Evolutionary conservation across 2,329 filamentous ascomycete genomes (phyloP).

Genomic region (Graphilbum sp.): DNA sequence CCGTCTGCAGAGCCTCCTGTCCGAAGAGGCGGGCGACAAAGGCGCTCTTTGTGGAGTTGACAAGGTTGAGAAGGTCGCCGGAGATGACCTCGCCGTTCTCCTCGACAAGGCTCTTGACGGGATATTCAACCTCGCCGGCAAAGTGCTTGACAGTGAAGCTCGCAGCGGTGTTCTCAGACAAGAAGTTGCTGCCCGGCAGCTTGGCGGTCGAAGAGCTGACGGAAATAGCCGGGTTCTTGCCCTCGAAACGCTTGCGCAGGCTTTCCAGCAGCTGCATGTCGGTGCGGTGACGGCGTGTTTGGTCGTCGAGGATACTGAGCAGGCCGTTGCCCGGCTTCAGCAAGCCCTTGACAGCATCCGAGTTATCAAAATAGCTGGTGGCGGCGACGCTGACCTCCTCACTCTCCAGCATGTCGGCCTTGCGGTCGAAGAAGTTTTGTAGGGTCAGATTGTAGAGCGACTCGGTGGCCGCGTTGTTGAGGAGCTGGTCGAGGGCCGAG

Average conservation of each 20-base stretch:
- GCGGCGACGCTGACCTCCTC: conserved; percentile 83
- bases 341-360: conserved; percentile 79
- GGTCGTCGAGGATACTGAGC: conserved; percentile 87
- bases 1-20: conserved; percentile 84
- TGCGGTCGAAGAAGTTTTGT: conserved; percentile 90
- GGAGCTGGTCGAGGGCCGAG: conserved; percentile 76
- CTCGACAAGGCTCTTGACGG: conserved; percentile 71
- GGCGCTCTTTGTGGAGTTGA: conserved; percentile 72
- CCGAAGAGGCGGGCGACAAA: conserved; percentile 86
- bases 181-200: conserved; percentile 77
- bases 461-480: conserved; percentile 89
- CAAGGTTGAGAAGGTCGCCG: conserved; percentile 86
- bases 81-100: conserved; percentile 95
- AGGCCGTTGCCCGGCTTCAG: conserved; percentile 87
- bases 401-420: conserved; percentile 81
- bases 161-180: conserved; percentile 63
- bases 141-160: conserved; percentile 89
- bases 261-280: conserved; percentile 86
- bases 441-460: conserved; percentile 84
- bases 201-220: conserved; percentile 60
- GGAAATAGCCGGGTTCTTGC: conserved; percentile 80
- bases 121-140: conserved; percentile 91
- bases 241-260: conserved; percentile 80
- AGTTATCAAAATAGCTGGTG: conserved; percentile 96
- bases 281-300: conserved; percentile 74